Conservation (phyloP, 2,329 filamentous ascomycete species). For the Sphaerulina musiva region DNA sequence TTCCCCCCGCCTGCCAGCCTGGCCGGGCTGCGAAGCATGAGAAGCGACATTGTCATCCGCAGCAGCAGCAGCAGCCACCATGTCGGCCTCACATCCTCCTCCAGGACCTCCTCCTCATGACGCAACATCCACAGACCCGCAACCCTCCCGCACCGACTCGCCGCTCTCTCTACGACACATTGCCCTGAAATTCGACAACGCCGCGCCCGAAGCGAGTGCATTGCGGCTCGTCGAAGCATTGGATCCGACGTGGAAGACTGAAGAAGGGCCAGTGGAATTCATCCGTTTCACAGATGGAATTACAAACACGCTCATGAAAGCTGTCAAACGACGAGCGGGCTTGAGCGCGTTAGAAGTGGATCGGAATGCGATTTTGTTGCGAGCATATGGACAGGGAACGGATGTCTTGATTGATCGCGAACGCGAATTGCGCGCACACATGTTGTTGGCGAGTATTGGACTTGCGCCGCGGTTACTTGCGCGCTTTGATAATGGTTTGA, state of each 20-base stretch:
- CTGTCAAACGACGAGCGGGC: conserved; percentile 62
- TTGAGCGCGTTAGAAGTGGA: conserved; percentile 72
- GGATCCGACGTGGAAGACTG: conserved; percentile 72
- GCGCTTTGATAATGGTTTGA: conserved; percentile 89
- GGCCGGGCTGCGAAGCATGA: too few species aligned
- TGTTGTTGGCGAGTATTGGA: conserved; percentile 72
- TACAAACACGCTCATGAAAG: conserved; percentile 85
- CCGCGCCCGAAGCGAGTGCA: conserved; percentile 72
- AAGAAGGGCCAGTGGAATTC: conserved; percentile 71
- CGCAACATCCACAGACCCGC: conserved; percentile 23
- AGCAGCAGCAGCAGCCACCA: conserved; percentile 12
- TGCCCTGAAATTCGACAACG: conserved; percentile 68
- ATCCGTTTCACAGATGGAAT: conserved; percentile 94
- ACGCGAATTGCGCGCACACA: conserved; percentile 61
- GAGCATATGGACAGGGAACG: conserved; percentile 90
- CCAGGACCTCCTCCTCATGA: conserved; percentile 7
- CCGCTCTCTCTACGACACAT: conserved; percentile 48
- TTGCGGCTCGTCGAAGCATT: conserved; percentile 70
- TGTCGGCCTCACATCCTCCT: conserved; percentile 5
- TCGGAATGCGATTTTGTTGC: conserved; percentile 75
- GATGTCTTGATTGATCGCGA: conserved; percentile 94
- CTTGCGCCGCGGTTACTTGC: conserved; percentile 84
- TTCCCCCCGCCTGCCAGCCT: too few species aligned
- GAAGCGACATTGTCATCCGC: conserved; percentile 2
- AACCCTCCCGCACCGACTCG: conserved; percentile 27